Base-by-base conservation (phyloP, 2,329 filamentous ascomycete species). In the Alternaria postmessia region DNA sequence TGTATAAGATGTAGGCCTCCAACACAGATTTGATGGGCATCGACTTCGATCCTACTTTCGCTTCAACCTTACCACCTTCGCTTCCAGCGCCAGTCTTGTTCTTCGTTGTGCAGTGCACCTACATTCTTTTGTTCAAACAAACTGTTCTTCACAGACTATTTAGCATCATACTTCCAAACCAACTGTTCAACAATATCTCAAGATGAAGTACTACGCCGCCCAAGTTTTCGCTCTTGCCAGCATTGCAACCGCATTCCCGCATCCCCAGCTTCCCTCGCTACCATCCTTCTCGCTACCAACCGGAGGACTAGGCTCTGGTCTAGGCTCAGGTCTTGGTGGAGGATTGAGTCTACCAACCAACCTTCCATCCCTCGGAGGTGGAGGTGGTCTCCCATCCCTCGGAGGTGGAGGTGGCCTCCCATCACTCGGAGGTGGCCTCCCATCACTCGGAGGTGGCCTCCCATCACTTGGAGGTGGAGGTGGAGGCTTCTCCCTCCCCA, bases 131-230 rank as follows among this genome's bases (percentile, higher is more conserved):
- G 4, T 5, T 7, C 46, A 24, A 26, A 38, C 32, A 8, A 22
- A 32, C 20, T 7, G 52, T 4, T 18, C 22, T 48, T 30, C 12
- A 36, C 26, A 12, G 9, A 47, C 22, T 3, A 41, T 9, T 39
- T 7, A 20, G 18, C 22, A 28, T 26, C 24, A 26, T 26, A 28
- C 18, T 4, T 18, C 11, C 26, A 1, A 12, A 11, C 7, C 36
- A 12, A 42, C 36, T 7, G 8, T 47, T 4, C 8, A 47, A 11
- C 5, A 7, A 5, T 6, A 26, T 5, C 4, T 28, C 59, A 68
- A 65, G n/a, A 75, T 75, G 73, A 75, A 69, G 58, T 70, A 68
- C 61, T 59, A 66, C 6, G 57, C 64, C 30, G 59, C 51, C 12
- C 62, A 61, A 5, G 5, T 72, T 34, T 28, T 73, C 18, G 63